Evolutionary conservation across 2,329 filamentous ascomycete species (phyloP).

Genomic region (Penicillium hesseltinei): DNA sequence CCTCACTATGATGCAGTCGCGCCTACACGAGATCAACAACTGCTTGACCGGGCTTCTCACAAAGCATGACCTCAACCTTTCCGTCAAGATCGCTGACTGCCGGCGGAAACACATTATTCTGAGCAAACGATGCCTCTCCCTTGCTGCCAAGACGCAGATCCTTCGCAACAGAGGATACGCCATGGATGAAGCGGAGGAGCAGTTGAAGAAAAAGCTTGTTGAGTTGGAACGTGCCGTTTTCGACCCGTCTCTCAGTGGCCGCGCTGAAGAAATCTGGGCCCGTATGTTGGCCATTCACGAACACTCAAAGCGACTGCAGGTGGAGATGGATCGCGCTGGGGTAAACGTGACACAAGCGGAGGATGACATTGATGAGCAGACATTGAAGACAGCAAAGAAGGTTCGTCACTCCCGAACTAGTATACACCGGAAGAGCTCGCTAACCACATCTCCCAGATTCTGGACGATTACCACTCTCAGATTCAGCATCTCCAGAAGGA

Average conservation of each 20-base stretch:
- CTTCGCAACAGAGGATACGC: conserved; percentile 63
- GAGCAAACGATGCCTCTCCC: conserved; percentile 58
- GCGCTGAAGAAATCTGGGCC: conserved; percentile 66
- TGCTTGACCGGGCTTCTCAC: conserved; percentile 58
- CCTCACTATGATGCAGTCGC: conserved; percentile 56
- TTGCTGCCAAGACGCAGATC: conserved; percentile 65
- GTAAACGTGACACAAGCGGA: conserved; percentile 41
- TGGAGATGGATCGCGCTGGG: conserved; percentile 59
- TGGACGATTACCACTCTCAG: conserved; percentile 52
- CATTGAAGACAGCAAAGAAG: conserved; percentile 61
- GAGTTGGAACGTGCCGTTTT: conserved; percentile 58
- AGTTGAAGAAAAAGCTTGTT: conserved; percentile 60
- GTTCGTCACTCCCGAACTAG: conserved; percentile 37
- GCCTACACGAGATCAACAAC: conserved; percentile 65
- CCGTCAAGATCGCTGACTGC: conserved; percentile 58
- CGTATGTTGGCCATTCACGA: conserved; percentile 63
- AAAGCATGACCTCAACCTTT: conserved; percentile 60
- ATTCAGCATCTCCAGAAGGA: conserved; percentile 61
- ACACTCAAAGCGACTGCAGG: conserved; percentile 57
- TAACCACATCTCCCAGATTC: conserved; percentile 39
- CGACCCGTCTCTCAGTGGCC: conserved; percentile 59
- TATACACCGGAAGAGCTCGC: conserved; percentile 24
- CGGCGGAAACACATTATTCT: conserved; percentile 59
- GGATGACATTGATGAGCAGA: conserved; percentile 55
- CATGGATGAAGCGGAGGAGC: conserved; percentile 63